These are phyloP conservation scores for Pythium utonaiense DNA, from an alignment of 352 stramenopile species.

Conservation along the genomic window DNA sequence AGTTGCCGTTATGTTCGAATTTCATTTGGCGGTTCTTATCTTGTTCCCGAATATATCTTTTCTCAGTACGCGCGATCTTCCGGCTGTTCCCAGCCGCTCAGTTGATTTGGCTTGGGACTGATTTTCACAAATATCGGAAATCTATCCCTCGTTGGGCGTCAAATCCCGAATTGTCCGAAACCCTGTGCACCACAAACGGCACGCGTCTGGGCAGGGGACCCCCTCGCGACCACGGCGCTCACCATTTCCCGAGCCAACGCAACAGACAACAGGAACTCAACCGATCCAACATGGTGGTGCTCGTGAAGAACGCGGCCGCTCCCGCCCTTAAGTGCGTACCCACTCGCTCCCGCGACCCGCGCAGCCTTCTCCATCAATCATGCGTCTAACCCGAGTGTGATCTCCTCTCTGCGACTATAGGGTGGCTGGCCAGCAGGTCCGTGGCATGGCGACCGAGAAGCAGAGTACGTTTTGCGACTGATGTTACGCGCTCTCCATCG, in stretches of 20 bases:
- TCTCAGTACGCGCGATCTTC: background rate
- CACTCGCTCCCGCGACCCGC: background rate
- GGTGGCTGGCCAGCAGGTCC: slow-evolving; percentile 65
- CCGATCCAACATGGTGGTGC: slow-evolving; percentile 25
- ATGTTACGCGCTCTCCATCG: no score
- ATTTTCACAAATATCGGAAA: slow-evolving; percentile 1
- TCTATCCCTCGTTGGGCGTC: background rate
- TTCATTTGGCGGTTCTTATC: background rate
- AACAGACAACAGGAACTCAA: slow-evolving; percentile 15
- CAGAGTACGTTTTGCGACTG: slow-evolving; percentile 90
- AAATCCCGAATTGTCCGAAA: slow-evolving; percentile 3
- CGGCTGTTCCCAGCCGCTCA: background rate
- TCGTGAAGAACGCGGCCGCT: slow-evolving; percentile 27
- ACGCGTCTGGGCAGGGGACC: background rate
- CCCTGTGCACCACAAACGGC: slow-evolving; percentile 22
- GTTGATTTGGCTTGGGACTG: background rate
- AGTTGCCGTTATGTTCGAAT: background rate
- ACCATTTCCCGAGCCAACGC: slow-evolving; percentile 19
- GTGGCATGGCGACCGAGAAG: slow-evolving; percentile 99
- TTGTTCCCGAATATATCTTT: background rate
- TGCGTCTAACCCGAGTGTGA: background rate
- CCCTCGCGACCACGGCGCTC: background rate
- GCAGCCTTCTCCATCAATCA: background rate
- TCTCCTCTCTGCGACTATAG: slow-evolving; percentile 27
- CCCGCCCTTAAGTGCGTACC: slow-evolving; percentile 30